These are phyloP conservation scores for Achaetomium macrosporum DNA, from an alignment of 2,329 filamentous ascomycete species.

Conservation along the genomic window DNA sequence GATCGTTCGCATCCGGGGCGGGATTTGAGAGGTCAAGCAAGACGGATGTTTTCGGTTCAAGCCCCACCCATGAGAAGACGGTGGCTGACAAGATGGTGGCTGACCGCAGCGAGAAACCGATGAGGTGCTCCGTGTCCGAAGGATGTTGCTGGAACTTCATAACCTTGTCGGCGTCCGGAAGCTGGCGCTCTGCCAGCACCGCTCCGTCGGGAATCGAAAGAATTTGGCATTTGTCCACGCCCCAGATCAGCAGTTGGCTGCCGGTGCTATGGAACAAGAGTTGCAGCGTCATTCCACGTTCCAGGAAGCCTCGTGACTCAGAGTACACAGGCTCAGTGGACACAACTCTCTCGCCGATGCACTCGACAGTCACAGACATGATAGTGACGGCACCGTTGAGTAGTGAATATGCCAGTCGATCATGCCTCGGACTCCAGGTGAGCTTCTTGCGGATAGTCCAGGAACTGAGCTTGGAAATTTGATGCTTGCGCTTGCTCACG, in stretches of 20 bases:
- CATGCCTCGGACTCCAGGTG: constrained; percentile 11
- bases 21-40: not conserved
- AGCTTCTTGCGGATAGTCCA: constrained; percentile 3
- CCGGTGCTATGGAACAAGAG: constrained; percentile 9
- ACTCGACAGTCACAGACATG: not conserved
- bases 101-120: not conserved
- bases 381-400: constrained; percentile 9
- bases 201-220: constrained; percentile 7
- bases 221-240: constrained; percentile 7
- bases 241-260: constrained; percentile 5
- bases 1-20: not conserved
- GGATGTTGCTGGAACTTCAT: constrained; percentile 5
- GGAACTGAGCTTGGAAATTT: constrained; percentile 5
- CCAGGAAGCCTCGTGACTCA: not conserved
- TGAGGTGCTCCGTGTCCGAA: not conserved
- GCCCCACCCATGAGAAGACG: not conserved
- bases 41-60: not conserved
- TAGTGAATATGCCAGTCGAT: constrained; percentile 15
- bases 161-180: not conserved
- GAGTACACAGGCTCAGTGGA: not conserved
- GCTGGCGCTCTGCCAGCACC: not conserved
- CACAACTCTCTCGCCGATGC: not conserved
- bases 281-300: constrained; percentile 5
- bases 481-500: constrained; percentile 6
- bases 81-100: not conserved